A percentile compares a stretch with the other conserved stretches of the same genome.
These are phyloP conservation scores for Cylindrodendrum hubeiense DNA, from an alignment of 2,329 filamentous ascomycete species.

Conservation along the genomic window DNA sequence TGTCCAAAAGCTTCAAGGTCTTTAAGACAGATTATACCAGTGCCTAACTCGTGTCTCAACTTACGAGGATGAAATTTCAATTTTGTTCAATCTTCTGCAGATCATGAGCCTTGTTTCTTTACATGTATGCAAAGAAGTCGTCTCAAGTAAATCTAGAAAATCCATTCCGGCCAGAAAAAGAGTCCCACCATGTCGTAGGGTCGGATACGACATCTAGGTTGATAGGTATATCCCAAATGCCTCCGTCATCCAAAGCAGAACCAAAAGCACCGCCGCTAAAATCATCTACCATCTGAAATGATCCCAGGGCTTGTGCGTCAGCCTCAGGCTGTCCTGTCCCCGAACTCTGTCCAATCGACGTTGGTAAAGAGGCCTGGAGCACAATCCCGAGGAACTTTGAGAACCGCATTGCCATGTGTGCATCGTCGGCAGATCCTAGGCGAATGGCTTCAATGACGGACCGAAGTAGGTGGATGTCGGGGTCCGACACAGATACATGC, in stretches of 20 bases:
- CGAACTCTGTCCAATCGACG: background rate
- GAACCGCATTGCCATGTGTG: constrained; percentile 31
- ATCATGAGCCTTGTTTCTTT: background rate
- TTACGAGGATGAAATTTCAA: too few relatives aligned
- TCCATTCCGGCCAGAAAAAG: constrained; percentile 16
- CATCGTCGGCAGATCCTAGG: constrained; percentile 22
- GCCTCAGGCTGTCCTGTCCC: background rate
- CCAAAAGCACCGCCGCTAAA: background rate
- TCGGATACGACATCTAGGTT: constrained; percentile 24
- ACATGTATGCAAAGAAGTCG: background rate
- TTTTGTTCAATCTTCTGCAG: too few relatives aligned
- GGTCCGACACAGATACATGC: constrained; percentile 1
- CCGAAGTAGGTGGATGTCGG: constrained; percentile 24
- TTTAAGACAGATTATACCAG: too few relatives aligned
- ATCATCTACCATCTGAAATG: background rate
- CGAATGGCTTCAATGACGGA: constrained; percentile 23
- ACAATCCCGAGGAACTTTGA: constrained; percentile 31
- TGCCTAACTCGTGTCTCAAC: too few relatives aligned
- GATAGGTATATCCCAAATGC: constrained; percentile 15
- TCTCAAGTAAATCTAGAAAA: constrained; percentile 1
- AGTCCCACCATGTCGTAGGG: constrained; percentile 29
- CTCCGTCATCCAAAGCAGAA: constrained; percentile 14
- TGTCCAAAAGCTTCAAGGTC: too few relatives aligned
- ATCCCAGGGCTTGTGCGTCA: background rate
- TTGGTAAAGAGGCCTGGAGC: constrained; percentile 12